Evolutionary conservation across 2,329 filamentous ascomycete genomes (phyloP).

Genomic region (Tolypocladium amazonense): DNA sequence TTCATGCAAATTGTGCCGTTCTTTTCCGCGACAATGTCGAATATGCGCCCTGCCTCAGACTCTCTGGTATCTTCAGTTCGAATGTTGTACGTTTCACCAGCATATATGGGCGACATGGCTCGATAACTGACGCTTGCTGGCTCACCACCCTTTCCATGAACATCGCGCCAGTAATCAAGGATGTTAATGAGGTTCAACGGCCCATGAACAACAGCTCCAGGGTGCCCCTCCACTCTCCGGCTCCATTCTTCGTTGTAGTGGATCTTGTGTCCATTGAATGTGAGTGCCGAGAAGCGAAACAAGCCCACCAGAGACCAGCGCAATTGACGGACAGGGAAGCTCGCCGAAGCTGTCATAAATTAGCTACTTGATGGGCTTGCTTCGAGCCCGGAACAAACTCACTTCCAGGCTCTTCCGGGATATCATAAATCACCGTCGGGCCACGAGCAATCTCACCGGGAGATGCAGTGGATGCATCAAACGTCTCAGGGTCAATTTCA

Average conservation of each 20-base stretch:
- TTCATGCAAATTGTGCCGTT: slow-evolving; percentile 12
- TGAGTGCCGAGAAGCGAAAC: slow-evolving; percentile 76
- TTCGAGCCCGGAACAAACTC: background rate
- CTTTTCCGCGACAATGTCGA: slow-evolving; percentile 38
- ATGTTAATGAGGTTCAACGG: slow-evolving; percentile 67
- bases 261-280: slow-evolving; percentile 79
- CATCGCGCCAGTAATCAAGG: slow-evolving; percentile 54
- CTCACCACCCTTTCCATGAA: slow-evolving; percentile 20
- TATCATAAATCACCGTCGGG: slow-evolving; percentile 16
- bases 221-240: slow-evolving; percentile 55
- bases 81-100: slow-evolving; percentile 53
- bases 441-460: slow-evolving; percentile 7
- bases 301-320: slow-evolving; percentile 41
- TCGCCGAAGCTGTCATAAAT: slow-evolving; percentile 5
- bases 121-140: slow-evolving; percentile 47
- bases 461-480: slow-evolving; percentile 8
- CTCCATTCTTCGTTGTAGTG: slow-evolving; percentile 66
- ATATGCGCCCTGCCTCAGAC: slow-evolving; percentile 20
- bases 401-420: slow-evolving; percentile 6
- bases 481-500: slow-evolving; percentile 14
- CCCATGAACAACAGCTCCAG: slow-evolving; percentile 66
- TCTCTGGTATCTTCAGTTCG: slow-evolving; percentile 36
- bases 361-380: background rate
- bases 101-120: slow-evolving; percentile 61
- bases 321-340: slow-evolving; percentile 17